Evolutionary conservation across 495 filamentous ascomycete species (phyloP).

Genomic region (Rhizodiscina lignyota): DNA sequence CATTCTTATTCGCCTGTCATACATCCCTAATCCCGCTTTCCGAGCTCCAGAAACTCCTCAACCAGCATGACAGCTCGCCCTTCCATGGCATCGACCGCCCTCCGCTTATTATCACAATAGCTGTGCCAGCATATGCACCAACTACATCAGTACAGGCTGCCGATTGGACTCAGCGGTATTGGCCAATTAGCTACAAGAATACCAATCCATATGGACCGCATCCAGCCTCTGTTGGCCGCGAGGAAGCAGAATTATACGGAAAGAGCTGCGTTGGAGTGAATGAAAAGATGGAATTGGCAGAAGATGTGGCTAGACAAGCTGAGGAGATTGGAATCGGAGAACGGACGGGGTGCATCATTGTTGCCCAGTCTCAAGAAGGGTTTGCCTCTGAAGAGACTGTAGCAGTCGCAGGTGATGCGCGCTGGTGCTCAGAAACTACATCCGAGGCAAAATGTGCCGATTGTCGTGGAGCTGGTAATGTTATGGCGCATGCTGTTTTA

Average conservation of each 20-base stretch:
- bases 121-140: conserved; percentile 60
- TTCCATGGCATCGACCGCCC: conserved; percentile 4
- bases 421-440: conserved; percentile 33
- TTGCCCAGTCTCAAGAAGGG: conserved; percentile 31
- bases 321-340: conserved; percentile 42
- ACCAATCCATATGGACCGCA: conserved; percentile 64
- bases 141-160: conserved; percentile 58
- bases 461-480: conserved; percentile 54
- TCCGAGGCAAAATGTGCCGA: too few species aligned
- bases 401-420: conserved; percentile 62
- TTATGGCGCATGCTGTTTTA: conserved; percentile 69
- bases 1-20: conserved; percentile 19
- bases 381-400: conserved; percentile 26
- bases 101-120: conserved; percentile 32
- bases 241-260: conserved; percentile 29
- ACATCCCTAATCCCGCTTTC: conserved; percentile 10
- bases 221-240: conserved; percentile 36
- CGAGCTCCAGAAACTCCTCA: conserved; percentile 11
- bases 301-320: conserved; percentile 40
- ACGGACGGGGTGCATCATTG: conserved; percentile 63
- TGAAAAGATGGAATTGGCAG: conserved; percentile 47
- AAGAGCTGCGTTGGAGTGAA: conserved; percentile 17
- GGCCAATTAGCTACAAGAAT: conserved; percentile 79
- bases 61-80: background rate
- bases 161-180: conserved; percentile 58